A percentile compares a stretch with the other conserved stretches of the same genome.
phyloP scores from a whole-genome alignment of 768 basidiomycete genomes.

The Cystoderma amianthinum region DNA sequence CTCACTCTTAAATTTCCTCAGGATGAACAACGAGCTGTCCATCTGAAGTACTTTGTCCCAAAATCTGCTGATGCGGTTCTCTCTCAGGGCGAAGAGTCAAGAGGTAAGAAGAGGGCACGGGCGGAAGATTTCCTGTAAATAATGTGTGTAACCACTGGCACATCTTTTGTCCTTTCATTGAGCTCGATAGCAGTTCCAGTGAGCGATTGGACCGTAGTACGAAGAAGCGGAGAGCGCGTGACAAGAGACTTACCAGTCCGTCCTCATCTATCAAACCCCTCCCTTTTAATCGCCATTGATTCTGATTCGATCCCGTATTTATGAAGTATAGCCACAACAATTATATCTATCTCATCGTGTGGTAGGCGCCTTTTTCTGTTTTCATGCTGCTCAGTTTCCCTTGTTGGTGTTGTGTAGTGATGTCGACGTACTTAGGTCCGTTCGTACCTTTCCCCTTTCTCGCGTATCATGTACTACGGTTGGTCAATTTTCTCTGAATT shows the following conservation, averaged over 20 bases:
- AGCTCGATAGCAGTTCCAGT: neutral
- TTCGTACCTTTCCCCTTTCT: conserved; percentile 10
- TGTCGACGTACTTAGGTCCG: conserved; percentile 15
- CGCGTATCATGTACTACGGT: conserved; percentile 1
- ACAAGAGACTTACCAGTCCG: conserved; percentile 14
- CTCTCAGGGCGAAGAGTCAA: conserved; percentile 43
- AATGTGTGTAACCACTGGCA: conserved; percentile 7
- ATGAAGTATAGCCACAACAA: conserved; percentile 1
- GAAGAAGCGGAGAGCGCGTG: conserved; percentile 1
- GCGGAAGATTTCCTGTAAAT: conserved; percentile 77
- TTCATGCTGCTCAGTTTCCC: conserved; percentile 2
- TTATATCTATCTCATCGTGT: conserved; percentile 3
- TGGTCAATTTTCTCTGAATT: conserved; percentile 1
- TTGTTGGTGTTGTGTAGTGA: conserved; percentile 2
- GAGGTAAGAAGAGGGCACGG: conserved; percentile 79
- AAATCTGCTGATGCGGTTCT: conserved; percentile 29
- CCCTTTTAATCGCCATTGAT: conserved; percentile 8
- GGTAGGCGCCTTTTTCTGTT: conserved; percentile 7
- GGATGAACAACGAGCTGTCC: conserved; percentile 73
- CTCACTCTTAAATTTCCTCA: conserved; percentile 17
- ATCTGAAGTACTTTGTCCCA: conserved; percentile 54
- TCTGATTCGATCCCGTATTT: conserved; percentile 7
- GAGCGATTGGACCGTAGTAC: neutral
- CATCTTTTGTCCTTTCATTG: conserved; percentile 6
- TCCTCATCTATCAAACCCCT: conserved; percentile 10